phyloP scores from a whole-genome alignment of 176 grass and related monocot genomes.

The Carex myosuroides region DNA sequence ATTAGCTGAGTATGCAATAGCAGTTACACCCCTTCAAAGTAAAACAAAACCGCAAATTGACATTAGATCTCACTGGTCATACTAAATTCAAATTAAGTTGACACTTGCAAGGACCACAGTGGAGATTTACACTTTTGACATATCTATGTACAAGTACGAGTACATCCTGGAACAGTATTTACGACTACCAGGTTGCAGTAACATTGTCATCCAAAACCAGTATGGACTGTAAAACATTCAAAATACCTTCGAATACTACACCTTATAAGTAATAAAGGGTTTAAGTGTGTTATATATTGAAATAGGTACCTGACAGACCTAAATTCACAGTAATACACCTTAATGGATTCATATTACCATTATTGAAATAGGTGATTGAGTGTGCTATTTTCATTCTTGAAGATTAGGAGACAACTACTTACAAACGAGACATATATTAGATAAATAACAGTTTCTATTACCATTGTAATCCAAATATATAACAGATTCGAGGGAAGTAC shows the following conservation, averaged over 20 bases:
- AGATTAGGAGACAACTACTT: no score
- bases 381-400: no score
- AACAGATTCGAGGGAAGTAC: not conserved
- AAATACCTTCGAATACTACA: not conserved
- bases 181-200: not conserved
- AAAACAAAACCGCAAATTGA: not conserved
- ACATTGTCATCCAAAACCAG: not conserved
- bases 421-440: no score
- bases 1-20: constrained; percentile 51
- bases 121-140: not conserved
- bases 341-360: no score
- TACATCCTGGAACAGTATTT: not conserved
- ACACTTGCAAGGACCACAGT: not conserved
- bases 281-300: not conserved
- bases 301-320: not conserved
- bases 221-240: not conserved
- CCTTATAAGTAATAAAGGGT: not conserved
- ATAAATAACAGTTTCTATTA: no score
- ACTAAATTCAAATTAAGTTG: not conserved
- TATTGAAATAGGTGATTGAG: no score
- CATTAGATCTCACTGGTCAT: not conserved
- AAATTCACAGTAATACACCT: not conserved
- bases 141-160: not conserved
- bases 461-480: no score
- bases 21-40: constrained; percentile 64